Evolutionary conservation across 2,329 filamentous ascomycete species (phyloP), one percentile per base, ranked within the genome.

Genomic region (Phialemoniopsis sp.): DNA sequence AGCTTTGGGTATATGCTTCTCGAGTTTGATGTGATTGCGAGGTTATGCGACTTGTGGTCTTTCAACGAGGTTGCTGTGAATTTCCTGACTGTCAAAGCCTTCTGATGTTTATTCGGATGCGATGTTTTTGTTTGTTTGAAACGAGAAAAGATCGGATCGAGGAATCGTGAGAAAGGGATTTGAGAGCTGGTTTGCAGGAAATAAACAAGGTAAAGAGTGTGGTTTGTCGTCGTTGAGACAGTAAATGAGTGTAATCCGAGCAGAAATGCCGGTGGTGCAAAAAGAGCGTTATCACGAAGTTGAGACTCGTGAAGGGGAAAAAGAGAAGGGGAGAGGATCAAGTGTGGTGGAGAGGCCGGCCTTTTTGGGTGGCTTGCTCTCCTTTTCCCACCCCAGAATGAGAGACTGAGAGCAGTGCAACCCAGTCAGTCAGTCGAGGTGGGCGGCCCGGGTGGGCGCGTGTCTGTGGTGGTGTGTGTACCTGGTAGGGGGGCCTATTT

Each of bases 21-120:
- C 6, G 21, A 26, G 26, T 38, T 40, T 45, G 42, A 41, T 40
- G 39, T 44, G 33, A 31, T 35, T 32, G 17, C 34, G 34, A 32
- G n/a, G 33, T 30, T 34, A 32, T 35, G 32, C 32, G 28, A 14
- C 13, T 31, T 40, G 29, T 26, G 6, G 21, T 26, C 21, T 10
- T 26, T 26, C 21, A 26, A 32, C 28, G 28, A 37, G 38, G 26
- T 39, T 26, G 39, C 13, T 21, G 8, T 15, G 28, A 21, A 29
- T 14, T 36, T 36, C 34, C 34, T 36, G 34, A 21, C 21, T 29
- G 16, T 26, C 17, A 15, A 36, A 19, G 13, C 9, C 30, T 14
- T 16, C 21, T 14, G 21, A 21, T 29, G 19, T 29, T 36, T 15
- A 28, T 26, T 17, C 18, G 34, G 29, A 36, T 29, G 26, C 13